Evolutionary conservation across 495 filamentous ascomycete species (phyloP).

Genomic region (Neurospora sp.): DNA sequence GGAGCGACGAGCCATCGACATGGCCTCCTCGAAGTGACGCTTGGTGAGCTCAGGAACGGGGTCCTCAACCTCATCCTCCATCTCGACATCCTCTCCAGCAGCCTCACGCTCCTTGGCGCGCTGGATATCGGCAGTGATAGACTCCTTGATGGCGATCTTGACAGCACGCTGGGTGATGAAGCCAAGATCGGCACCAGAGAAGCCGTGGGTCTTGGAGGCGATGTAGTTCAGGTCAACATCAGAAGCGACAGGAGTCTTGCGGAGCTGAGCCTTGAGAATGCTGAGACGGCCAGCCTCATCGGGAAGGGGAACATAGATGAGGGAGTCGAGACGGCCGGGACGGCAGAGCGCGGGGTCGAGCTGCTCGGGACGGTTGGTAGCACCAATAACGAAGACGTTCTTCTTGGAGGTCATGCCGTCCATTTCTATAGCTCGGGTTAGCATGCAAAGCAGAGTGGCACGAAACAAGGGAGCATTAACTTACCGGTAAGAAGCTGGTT

Average conservation of each 20-base stretch:
- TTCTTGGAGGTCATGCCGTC: conserved; percentile 99
- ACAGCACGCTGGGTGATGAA: conserved; percentile 98
- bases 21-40: conserved; percentile 97
- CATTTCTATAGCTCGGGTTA: conserved; percentile 65
- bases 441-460: conserved; percentile 17
- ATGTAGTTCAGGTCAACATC: conserved; percentile 89
- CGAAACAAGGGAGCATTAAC: too few relatives aligned
- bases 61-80: conserved; percentile 76
- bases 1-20: conserved; percentile 84
- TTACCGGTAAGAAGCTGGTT: conserved; percentile 97
- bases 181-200: conserved; percentile 98
- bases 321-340: conserved; percentile 94
- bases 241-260: conserved; percentile 86
- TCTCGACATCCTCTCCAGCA: conserved; percentile 67
- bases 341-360: conserved; percentile 95
- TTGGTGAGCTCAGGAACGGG: conserved; percentile 94
- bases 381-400: conserved; percentile 99
- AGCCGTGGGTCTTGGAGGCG: conserved; percentile 93
- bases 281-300: conserved; percentile 76
- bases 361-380: conserved; percentile 97
- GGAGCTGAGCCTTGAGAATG: conserved; percentile 92
- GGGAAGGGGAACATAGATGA: conserved; percentile 95
- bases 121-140: conserved; percentile 85
- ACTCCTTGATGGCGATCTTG: conserved; percentile 98
- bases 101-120: conserved; percentile 79